Evolutionary conservation across 1,284 basidiomycete species (phyloP).

Genomic region (Ganoderma lingzhi): DNA sequence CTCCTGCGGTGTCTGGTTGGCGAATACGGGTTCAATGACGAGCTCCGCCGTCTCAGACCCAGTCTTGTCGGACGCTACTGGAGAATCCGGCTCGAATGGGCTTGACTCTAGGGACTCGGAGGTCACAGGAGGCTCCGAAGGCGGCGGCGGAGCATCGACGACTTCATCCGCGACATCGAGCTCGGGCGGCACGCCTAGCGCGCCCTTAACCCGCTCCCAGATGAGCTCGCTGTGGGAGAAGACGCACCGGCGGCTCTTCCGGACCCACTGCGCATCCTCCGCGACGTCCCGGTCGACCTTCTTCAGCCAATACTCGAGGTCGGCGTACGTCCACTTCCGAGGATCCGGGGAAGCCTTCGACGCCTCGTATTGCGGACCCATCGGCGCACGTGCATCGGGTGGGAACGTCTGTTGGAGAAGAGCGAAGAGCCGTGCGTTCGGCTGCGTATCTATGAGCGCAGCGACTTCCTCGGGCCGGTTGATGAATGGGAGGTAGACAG

Average conservation of each 20-base stretch:
- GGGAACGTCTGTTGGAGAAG: constrained; percentile 75
- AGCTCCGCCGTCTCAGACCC: constrained; percentile 38
- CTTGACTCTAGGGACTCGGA: constrained; percentile 22
- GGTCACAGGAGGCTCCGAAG: constrained; percentile 19
- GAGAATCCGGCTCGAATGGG: constrained; percentile 30
- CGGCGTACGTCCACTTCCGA: constrained; percentile 62
- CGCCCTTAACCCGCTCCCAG: constrained; percentile 84
- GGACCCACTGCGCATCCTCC: constrained; percentile 70
- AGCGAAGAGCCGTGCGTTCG: constrained; percentile 71
- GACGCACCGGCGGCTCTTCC: constrained; percentile 70
- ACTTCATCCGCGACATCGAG: constrained; percentile 65
- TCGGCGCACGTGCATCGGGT: constrained; percentile 37
- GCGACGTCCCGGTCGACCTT: constrained; percentile 63
- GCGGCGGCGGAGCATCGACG: constrained; percentile 8
- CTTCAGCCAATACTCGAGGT: constrained; percentile 69
- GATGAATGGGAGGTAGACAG: constrained; percentile 79
- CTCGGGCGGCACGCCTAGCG: constrained; percentile 79
- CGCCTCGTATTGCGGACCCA: constrained; percentile 35
- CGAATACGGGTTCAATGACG: constrained; percentile 43
- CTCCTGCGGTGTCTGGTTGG: constrained; percentile 30
- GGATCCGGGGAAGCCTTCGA: constrained; percentile 50
- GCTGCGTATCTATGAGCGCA: constrained; percentile 64
- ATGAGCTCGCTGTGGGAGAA: constrained; percentile 76
- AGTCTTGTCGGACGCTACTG: constrained; percentile 13
- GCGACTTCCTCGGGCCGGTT: constrained; percentile 74